Base-by-base conservation (phyloP, 208 protist species). In the Leptomonas pyrrhocoris region DNA sequence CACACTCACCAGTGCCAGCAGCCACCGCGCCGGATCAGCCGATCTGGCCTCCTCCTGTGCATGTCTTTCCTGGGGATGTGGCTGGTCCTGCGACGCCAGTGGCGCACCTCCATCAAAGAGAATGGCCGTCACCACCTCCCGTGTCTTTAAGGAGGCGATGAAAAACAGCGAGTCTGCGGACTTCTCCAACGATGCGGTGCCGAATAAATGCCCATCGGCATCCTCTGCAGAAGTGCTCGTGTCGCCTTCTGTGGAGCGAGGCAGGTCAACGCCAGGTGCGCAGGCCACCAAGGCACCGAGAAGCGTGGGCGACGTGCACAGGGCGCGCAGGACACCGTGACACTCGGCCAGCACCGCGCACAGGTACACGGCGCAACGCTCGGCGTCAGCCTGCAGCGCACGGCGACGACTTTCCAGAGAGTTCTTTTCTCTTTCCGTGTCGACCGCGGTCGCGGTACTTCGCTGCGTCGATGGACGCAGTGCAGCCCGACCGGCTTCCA, bases 291-390 rank as follows among this genome's bases (percentile, higher is more conserved):
- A 34, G 16, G 72, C 72, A 4, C 38, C 40, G 11, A 72, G 30
- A 6, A 77, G 64, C 16, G 72, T 77, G 0, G 72, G 72, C 0
- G 64, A 72, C 8, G 43, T 43, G 8, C 28, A 5, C n/a, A 77
- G 48, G 0, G 58, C 58, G 31, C 65, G 45, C 64, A 77, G 13
- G n/a, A 55, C 63, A 63, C 50, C 58, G 40, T 77, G 64, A 19
- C 64, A 66, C 30, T 77, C 45, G 5, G 57, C 64, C 2, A 77
- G 49, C 2, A 68, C 2, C 4, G 21, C 40, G 21, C 36, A 68
- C 40, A 67, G 4, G 36, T 61, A 61, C 50, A 70, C 38, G 0
- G 36, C n/a, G 40, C 42, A 21, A 0, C 27, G 51, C 25, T 40
- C 6, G 27, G 48, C 53, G 2, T 23, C 25, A 16, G 23, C 19